Conservation (phyloP, 139 green algal genomes). For the Closterium sp. region DNA sequence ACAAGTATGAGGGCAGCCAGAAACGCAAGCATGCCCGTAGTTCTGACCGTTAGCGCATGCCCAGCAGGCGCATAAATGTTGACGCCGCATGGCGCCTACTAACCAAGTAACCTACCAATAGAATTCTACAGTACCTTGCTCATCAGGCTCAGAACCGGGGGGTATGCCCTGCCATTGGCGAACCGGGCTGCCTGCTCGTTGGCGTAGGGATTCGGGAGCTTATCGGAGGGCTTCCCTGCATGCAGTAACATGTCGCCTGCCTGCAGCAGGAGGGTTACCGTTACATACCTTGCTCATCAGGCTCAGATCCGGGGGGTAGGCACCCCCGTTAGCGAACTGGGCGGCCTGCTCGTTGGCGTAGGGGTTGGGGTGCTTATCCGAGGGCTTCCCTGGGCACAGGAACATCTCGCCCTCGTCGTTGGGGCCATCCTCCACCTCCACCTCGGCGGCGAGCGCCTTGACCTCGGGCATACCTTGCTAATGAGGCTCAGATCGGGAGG, state of each 20-base stretch:
- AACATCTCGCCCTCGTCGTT: constrained; percentile 99
- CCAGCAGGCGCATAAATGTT: no score
- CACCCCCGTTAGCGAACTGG: constrained; percentile 91
- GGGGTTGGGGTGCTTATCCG: constrained; percentile 81
- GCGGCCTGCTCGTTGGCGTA: constrained; percentile 90
- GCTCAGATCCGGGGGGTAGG: constrained; percentile 87
- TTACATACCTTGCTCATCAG: constrained; percentile 91
- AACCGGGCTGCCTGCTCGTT: constrained; percentile 88
- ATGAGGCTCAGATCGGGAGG: constrained; percentile 86
- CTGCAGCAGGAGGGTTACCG: no score
- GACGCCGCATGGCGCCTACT: no score
- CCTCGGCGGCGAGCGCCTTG: constrained; percentile 88
- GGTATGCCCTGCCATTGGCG: constrained; percentile 96
- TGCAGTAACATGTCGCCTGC: constrained; percentile 94
- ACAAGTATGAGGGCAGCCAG: constrained; percentile 95
- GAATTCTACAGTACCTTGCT: no score
- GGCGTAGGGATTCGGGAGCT: constrained; percentile 82
- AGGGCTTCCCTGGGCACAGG: constrained; percentile 80
- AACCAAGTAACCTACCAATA: no score
- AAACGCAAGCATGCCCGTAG: constrained; percentile 95
- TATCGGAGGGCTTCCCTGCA: constrained; percentile 84
- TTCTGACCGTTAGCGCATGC: constrained; percentile 94
- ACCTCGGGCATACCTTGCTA: constrained; percentile 91
- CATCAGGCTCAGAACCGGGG: constrained; percentile 81
- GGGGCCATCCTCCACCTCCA: constrained; percentile 88